Base-by-base conservation (phyloP, 768 basidiomycete genomes). In the Amanita pseudoporphyria region DNA sequence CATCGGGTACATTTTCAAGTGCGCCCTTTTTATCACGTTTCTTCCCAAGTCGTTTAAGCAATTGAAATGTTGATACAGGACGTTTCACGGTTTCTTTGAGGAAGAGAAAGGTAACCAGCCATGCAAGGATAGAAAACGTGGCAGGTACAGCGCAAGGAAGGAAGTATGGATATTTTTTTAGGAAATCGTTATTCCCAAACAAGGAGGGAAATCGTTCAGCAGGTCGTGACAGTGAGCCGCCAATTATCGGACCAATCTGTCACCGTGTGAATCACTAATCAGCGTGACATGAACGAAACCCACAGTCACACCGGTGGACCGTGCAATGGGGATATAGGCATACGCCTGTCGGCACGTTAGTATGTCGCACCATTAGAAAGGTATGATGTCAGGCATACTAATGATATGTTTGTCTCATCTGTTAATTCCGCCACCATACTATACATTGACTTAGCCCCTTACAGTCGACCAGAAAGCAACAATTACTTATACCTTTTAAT, bases 401-500 rank as follows among this genome's bases (percentile, higher is more conserved):
- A 71, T 2, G 83, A 71, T 38, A 87, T 70, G 60, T 86, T 87
- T 0, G 81, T 78, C 0, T 76, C 64, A 55, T 88, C 84, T 0
- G 84, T 84, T 54, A 88, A 72, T 60, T 88, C 87, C 5, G 74
- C 77, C 64, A 85, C 70, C 71, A 82, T 81, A 54, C 83, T 84
- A 57, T n/a, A 32, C 9, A 13, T 40, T 9, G 18, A 49, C n/a
- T 49, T 6, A 10, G 35, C 38, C 22, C n/a, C n/a, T n/a, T n/a
- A n/a, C n/a, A 40, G 26, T 5, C 5, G 18, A 9, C 9, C 16
- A 26, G 9, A 48, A 16, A n/a, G n/a, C 37, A 14, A 5, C 36
- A 9, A 9, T 13, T 38, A 6, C 24, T 52, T n/a, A 16, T 24
- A 71, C 73, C 71, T 72, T 60, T 84, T 87, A 40, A 85, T 75